Evolutionary conservation across 2,329 filamentous ascomycete genomes (phyloP).

Genomic region (Hysterium pulicare): DNA sequence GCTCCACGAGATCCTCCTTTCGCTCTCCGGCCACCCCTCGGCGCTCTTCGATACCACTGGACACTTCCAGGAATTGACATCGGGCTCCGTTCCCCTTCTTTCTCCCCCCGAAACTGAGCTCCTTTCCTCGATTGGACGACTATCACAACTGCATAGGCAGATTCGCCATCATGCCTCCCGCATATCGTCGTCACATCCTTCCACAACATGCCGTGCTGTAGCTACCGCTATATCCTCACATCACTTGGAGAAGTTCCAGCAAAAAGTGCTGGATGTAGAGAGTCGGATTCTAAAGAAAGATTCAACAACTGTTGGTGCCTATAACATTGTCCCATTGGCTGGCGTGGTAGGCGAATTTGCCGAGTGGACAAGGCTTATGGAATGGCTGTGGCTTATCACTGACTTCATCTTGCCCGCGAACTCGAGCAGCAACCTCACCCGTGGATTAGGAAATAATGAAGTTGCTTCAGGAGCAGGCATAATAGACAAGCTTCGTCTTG

Average conservation of each 20-base stretch:
- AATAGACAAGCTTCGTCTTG: constrained; percentile 71
- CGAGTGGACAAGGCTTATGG: constrained; percentile 78
- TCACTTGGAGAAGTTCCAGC: constrained; percentile 78
- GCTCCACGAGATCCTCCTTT: constrained; percentile 98
- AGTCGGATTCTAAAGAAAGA: constrained; percentile 71
- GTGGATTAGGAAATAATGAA: constrained; percentile 2
- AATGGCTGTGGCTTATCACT: constrained; percentile 77
- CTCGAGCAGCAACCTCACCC: background rate
- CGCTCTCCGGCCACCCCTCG: constrained; percentile 89
- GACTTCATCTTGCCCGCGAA: constrained; percentile 60
- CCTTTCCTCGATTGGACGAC: constrained; percentile 69
- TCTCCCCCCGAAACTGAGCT: constrained; percentile 82
- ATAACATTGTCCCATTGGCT: constrained; percentile 89
- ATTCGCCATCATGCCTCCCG: constrained; percentile 64
- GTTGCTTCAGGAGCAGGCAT: constrained; percentile 65
- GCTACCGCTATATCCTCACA: constrained; percentile 71
- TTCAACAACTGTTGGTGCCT: constrained; percentile 78
- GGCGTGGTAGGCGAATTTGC: constrained; percentile 79
- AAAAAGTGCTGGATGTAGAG: constrained; percentile 82
- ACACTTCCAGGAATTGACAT: constrained; percentile 34
- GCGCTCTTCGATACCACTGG: constrained; percentile 67
- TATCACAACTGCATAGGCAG: constrained; percentile 74
- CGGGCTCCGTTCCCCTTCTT: constrained; percentile 45
- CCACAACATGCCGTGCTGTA: constrained; percentile 82
- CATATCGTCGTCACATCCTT: constrained; percentile 69